phyloP scores from a whole-genome alignment of 202 grass and related monocot genomes.

The Zizania palustris region DNA sequence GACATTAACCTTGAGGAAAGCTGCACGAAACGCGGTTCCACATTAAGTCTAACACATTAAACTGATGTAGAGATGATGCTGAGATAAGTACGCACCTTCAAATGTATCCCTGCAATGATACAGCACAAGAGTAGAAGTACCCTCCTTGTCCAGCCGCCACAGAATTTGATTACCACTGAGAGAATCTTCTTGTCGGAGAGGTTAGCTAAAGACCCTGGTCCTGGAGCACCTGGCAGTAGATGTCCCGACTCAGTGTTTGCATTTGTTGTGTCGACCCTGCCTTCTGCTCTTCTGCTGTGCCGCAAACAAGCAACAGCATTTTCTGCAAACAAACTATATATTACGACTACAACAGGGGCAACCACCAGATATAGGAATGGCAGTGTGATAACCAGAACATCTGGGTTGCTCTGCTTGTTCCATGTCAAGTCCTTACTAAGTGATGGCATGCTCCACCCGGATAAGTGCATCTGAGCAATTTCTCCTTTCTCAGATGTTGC shows the following conservation, averaged over 20 bases:
- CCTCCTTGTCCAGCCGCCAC: slow-evolving; percentile 49
- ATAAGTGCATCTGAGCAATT: slow-evolving; percentile 74
- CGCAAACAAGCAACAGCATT: slow-evolving; percentile 43
- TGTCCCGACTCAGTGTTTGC: neutral
- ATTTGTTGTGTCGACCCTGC: neutral
- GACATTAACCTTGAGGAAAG: slow-evolving; percentile 65
- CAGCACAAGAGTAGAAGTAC: slow-evolving; percentile 56
- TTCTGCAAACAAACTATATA: slow-evolving; percentile 72
- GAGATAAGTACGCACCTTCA: slow-evolving; percentile 51
- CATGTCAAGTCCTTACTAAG: slow-evolving; percentile 11
- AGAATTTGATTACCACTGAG: slow-evolving; percentile 37
- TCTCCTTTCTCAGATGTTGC: slow-evolving; percentile 73
- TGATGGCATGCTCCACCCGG: slow-evolving; percentile 67
- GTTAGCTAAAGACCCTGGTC: slow-evolving; percentile 15
- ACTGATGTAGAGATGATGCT: slow-evolving; percentile 1
- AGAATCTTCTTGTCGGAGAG: slow-evolving; percentile 17
- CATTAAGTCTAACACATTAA: slow-evolving; percentile 6
- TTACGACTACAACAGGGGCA: slow-evolving; percentile 55
- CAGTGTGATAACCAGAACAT: too few relatives aligned
- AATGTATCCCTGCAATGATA: slow-evolving; percentile 51
- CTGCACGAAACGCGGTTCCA: slow-evolving; percentile 42
- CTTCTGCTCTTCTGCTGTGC: slow-evolving; percentile 34
- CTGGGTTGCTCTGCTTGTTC: slow-evolving; percentile 47
- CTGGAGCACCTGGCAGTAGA: slow-evolving; percentile 9
- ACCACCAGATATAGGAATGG: slow-evolving; percentile 41